Base-by-base conservation (phyloP, 2,329 filamentous ascomycete species). In the Pseudovirgaria hyperparasitica region DNA sequence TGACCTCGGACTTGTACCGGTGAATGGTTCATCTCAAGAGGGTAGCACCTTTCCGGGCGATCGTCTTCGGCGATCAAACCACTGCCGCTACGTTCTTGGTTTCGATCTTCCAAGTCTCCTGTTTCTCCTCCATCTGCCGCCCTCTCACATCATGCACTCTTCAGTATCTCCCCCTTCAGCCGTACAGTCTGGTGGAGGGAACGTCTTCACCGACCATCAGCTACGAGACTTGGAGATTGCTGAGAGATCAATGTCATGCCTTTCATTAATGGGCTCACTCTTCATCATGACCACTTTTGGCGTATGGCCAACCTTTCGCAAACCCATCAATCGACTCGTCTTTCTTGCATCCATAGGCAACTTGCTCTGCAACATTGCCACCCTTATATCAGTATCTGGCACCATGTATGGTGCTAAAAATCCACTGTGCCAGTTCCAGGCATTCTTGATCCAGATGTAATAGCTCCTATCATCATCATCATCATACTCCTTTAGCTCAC, bases 331-430 rank as follows among this genome's bases (percentile, higher is more conserved):
- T 45, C 67, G 82, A 11, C 64, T 92, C 0, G 75, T 87, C 7
- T 87, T 92, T 50, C 90, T 79, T 48, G 82, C 82, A 5, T 79
- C 78, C 0, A 78, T 82, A 44, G 82, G 82, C 6, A 92, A 92
- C 43, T 64, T 87, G 40, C 62, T 85, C 52, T 72, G 71, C 34
- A 87, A 84, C 48, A 66, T 82, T 11, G 81, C 75, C 1, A 85
- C 82, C 0, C 52, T 87, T 18, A 81, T 87, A 43, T 74, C 77
- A 0, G 65, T 68, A 19, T 62, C 66, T 1, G 79, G 72, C 20
- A 26, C 22, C 8, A 16, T 29, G 1, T 13, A 44, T 2, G 52
- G 62, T 1, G 36, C 55, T 10, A 65, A 63, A 0, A 62, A 64
- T 9, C 62, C 68, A 2, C 52, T 86, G 5, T 90, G 82, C 46